Evolutionary conservation across 441 rosid species (phyloP), one percentile per base, ranked within the genome.

Genomic region (Flueggea neowawraea): DNA sequence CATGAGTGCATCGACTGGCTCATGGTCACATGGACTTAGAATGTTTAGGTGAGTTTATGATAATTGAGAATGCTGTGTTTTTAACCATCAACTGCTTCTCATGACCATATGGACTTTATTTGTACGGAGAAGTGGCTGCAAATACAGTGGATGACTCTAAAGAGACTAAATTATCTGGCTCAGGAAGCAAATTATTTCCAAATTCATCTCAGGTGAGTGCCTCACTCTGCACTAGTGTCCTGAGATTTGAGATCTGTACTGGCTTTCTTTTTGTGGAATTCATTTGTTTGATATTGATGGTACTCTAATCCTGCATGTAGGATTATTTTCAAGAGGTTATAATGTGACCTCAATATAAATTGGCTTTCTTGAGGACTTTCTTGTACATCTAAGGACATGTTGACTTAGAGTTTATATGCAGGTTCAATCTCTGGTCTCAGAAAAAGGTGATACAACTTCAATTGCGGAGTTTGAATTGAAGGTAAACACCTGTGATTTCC

Each of bases 391-490:
- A 22, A 22, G 12, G 10, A 31, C 28, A 22, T 22, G 28, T 22
- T 22, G 28, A 22, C 28, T 22, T 22, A 22, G 28, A 22, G 28
- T n/a, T 16, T 12, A 8, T 16, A 5, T 68, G 59, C 84, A 86
- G 98, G 78, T 93, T 79, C 86, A 93, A 75, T 79, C 80, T 66
- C 78, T 90, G 44, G 80, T 93, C 31, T 68, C 81, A 57, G 89
- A 84, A 69, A 79, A 88, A 69, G 86, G 94, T 50, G 63, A 88
- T 53, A 74, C 96, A 66, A 75, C 82, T 66, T 80, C 92, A 47
- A 64, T 93, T 62, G 90, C 95, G 61, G 97, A 90, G 74, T 86
- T 85, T 65, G 95, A 90, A 70, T 60, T 93, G 71, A 86, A 88
- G 78, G 97, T 90, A 77, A 78, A 83, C 14, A 64, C 53, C 16